Evolutionary conservation across 2,329 filamentous ascomycete genomes (phyloP), one percentile per base, ranked within the genome.

Genomic region (Waltergamsia citrina): DNA sequence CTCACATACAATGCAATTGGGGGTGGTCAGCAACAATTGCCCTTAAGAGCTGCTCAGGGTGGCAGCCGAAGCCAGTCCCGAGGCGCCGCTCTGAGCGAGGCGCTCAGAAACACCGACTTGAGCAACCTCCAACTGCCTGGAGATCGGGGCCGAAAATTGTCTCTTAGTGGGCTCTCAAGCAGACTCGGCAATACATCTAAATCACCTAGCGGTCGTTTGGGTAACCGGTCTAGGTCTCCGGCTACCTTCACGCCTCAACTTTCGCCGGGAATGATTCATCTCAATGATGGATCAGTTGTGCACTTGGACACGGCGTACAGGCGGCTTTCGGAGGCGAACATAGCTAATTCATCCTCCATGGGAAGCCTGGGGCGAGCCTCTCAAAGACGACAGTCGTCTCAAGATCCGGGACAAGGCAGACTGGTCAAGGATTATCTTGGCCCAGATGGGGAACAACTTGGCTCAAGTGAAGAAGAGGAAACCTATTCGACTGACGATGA

Each of bases 391-490:
- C 80, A 78, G 48, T 47, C 45, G 31, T 45, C 52, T 6, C 64
- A 59, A 24, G 58, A 65, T 30, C 50, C 51, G 9, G 57, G 61
- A 7, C 56, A 58, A 3, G 71, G 69, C 31, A 73, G 83, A 32
- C 56, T 88, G 41, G 66, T 77, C 32, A 85, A 85, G 51, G 78
- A 82, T 47, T 76, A 81, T 44, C 56, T 74, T 23, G 67, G 67
- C 28, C 77, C 77, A 16, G 78, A 81, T 42, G 79, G 78, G 28
- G 78, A 81, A 38, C 68, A 81, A 27, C 62, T 76, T 3, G 75
- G 81, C 24, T 80, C 71, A 35, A 85, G 78, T 46, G 81, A 85
- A 10, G 82, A 85, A 12, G 81, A 85, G 5, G 81, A 85, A 10
- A 52, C 46, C 12, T 61, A 46, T 24, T 65, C 65, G 39, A 83